Evolutionary conservation across 2,329 filamentous ascomycete species (phyloP).

Genomic region (Aureobasidium sp.): DNA sequence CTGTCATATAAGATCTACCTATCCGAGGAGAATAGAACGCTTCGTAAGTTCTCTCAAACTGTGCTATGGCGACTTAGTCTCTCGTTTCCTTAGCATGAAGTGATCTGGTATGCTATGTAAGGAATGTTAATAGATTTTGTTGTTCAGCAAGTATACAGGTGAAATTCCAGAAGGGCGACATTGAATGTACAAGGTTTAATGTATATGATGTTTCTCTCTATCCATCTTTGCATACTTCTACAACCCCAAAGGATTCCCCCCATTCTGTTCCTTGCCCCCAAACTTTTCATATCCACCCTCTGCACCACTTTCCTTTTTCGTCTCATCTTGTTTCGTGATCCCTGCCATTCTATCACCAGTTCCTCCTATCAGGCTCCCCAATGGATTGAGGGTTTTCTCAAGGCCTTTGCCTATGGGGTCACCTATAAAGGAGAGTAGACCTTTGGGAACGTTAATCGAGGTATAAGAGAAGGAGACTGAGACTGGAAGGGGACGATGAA

Average conservation of each 20-base stretch:
- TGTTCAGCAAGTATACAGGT: no score
- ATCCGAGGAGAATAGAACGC: no score
- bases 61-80: no score
- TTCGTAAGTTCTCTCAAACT: no score
- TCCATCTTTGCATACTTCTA: background rate
- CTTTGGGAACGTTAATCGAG: background rate
- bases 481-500: background rate
- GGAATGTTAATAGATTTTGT: no score
- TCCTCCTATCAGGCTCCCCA: constrained; percentile 33
- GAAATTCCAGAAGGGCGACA: no score
- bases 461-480: background rate
- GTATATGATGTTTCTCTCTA: no score
- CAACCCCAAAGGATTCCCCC: constrained; percentile 37
- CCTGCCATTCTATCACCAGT: background rate
- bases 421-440: constrained; percentile 32
- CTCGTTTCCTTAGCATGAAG: no score
- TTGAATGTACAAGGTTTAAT: no score
- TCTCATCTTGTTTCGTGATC: background rate
- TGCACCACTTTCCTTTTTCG: constrained; percentile 22
- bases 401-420: constrained; percentile 39
- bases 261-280: constrained; percentile 39
- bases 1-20: no score
- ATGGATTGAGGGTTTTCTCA: constrained; percentile 31
- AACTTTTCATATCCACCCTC: constrained; percentile 28
- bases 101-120: no score